A percentile compares a stretch with the other conserved stretches of the same genome.
Conservation (phyloP, 139 green algal species). For the Pleodorina starrii region DNA sequence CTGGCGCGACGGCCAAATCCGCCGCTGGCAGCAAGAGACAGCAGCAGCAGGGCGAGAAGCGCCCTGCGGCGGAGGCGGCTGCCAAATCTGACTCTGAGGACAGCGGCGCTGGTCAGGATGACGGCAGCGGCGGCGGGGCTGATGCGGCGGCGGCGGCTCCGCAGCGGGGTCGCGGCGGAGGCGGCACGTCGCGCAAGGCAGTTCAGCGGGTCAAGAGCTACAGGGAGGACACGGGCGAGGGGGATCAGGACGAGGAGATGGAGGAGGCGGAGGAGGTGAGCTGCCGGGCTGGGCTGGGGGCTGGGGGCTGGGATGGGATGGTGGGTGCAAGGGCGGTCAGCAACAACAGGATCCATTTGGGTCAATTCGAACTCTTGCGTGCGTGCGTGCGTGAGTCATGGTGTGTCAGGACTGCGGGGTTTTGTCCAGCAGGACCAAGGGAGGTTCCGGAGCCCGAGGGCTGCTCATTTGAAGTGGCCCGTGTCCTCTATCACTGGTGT, state of each 20-base stretch:
- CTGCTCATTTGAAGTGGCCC: too few species aligned
- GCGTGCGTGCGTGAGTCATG: too few species aligned
- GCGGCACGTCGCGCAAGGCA: not conserved
- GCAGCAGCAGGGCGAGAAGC: not conserved
- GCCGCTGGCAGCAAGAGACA: not conserved
- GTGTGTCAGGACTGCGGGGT: too few species aligned
- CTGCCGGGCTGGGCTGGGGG: too few species aligned
- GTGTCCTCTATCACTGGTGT: too few species aligned
- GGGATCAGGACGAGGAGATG: not conserved
- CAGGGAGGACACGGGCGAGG: not conserved
- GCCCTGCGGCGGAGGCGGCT: not conserved
- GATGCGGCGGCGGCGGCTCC: not conserved
- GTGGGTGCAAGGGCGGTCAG: too few species aligned
- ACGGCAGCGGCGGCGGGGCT: not conserved
- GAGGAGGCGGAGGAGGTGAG: not conserved
- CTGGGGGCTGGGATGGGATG: too few species aligned
- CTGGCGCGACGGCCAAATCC: not conserved
- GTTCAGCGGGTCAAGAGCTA: conserved; percentile 13
- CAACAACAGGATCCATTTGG: too few species aligned
- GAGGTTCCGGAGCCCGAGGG: too few species aligned
- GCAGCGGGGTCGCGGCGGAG: not conserved
- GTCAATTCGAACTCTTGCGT: too few species aligned
- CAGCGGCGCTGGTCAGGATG: not conserved
- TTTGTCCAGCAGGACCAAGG: not conserved
- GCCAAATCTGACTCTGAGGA: not conserved